These are phyloP conservation scores for Knufia petricola DNA, from an alignment of 2,329 filamentous ascomycete species.

Conservation along the genomic window DNA sequence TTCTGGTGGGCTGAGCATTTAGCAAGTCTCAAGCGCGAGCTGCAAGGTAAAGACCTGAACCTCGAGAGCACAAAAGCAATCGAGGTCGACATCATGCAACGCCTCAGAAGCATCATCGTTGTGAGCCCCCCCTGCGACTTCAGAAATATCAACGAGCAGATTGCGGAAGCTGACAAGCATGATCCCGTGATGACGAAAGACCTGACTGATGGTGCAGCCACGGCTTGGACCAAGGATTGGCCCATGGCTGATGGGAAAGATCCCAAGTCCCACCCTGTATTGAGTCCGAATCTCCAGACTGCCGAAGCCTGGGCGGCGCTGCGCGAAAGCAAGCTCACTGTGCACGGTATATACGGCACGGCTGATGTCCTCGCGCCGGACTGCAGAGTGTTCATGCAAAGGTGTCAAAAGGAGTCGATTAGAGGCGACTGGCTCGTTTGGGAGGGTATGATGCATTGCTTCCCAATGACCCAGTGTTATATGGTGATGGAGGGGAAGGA, in stretches of 20 bases:
- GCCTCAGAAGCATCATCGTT: slow-evolving; percentile 28
- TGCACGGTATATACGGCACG: slow-evolving; percentile 45
- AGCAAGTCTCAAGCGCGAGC: neutral
- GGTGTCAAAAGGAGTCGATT: slow-evolving; percentile 35
- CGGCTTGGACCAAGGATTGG: slow-evolving; percentile 36
- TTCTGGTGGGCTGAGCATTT: slow-evolving; percentile 15
- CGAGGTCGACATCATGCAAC: neutral
- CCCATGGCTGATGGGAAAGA: neutral
- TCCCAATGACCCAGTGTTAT: slow-evolving; percentile 43
- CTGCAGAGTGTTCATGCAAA: slow-evolving; percentile 40
- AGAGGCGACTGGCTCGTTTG: slow-evolving; percentile 49
- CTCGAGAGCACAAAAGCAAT: neutral
- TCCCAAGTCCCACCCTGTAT: slow-evolving; percentile 30
- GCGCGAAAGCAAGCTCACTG: slow-evolving; percentile 33
- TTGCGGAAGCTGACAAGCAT: slow-evolving; percentile 30
- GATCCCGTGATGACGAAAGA: slow-evolving; percentile 40
- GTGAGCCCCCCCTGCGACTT: slow-evolving; percentile 45
- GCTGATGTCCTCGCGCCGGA: slow-evolving; percentile 48
- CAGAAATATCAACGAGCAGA: slow-evolving; percentile 37
- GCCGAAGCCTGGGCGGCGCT: slow-evolving; percentile 33
- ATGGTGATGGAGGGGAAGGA: slow-evolving; percentile 38
- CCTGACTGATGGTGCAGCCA: slow-evolving; percentile 35
- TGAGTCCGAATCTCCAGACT: slow-evolving; percentile 38
- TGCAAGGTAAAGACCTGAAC: neutral
- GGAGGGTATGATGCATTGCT: slow-evolving; percentile 54